A percentile compares a stretch with the other conserved stretches of the same genome.
phyloP scores from a whole-genome alignment of 2,329 filamentous ascomycete species.

The Pezizomycotina sp. region DNA sequence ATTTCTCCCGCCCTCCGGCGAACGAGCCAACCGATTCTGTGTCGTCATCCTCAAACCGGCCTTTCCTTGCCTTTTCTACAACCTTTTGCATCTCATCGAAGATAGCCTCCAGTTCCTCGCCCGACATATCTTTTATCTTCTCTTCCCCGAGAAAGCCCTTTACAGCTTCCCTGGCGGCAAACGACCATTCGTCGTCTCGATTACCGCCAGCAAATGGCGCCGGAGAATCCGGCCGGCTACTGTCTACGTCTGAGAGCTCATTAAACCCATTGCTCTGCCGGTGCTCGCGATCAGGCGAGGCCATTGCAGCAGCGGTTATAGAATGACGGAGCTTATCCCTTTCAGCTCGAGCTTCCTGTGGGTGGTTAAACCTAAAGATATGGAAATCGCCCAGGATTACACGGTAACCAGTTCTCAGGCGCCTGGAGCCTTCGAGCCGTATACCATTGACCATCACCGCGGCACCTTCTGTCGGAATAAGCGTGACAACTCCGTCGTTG shows the following conservation, averaged over 20 bases:
- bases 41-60: constrained; percentile 58
- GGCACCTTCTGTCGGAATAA: constrained; percentile 77
- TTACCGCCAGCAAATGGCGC: constrained; percentile 47
- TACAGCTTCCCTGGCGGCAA: constrained; percentile 84
- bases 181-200: constrained; percentile 84
- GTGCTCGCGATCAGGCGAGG: constrained; percentile 34
- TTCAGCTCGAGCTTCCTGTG: constrained; percentile 85
- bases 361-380: constrained; percentile 96
- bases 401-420: constrained; percentile 78
- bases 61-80: constrained; percentile 55
- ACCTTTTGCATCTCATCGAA: constrained; percentile 92
- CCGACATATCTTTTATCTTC: constrained; percentile 73
- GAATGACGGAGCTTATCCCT: constrained; percentile 64
- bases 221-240: constrained; percentile 65
- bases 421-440: constrained; percentile 67
- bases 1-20: constrained; percentile 68
- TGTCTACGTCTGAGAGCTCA: constrained; percentile 52
- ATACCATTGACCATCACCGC: constrained; percentile 97
- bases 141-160: constrained; percentile 76
- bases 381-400: constrained; percentile 96
- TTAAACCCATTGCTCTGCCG: constrained; percentile 39
- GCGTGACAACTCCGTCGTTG: constrained; percentile 75
- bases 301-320: constrained; percentile 46
- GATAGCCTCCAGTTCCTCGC: constrained; percentile 82
- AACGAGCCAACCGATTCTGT: constrained; percentile 79